A percentile compares a stretch with the other conserved stretches of the same genome.
These are phyloP conservation scores for Phaeosphaeriaceae sp. DNA, from an alignment of 2,329 filamentous ascomycete genomes.

Conservation along the genomic window DNA sequence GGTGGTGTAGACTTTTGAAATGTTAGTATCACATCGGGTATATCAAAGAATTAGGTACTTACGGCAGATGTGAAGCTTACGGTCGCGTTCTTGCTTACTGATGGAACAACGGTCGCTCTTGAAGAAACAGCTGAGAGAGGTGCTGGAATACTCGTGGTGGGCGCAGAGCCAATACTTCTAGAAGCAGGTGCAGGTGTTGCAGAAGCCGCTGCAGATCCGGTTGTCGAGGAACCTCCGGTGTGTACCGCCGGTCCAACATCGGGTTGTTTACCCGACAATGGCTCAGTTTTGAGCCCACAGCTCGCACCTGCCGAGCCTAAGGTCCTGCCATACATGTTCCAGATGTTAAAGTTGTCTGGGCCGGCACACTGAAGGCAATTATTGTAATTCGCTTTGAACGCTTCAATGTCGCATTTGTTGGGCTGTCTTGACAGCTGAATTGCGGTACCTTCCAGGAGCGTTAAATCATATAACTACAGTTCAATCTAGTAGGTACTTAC, in stretches of 20 bases:
- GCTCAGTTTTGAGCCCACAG: constrained; percentile 28
- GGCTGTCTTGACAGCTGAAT: constrained; percentile 47
- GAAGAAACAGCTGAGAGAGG: constrained; percentile 1
- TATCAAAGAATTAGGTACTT: neutral
- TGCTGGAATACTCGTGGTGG: constrained; percentile 2
- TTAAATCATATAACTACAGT: constrained; percentile 15
- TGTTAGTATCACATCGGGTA: neutral
- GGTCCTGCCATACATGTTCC: constrained; percentile 52
- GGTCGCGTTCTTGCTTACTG: constrained; percentile 18
- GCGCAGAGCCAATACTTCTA: neutral
- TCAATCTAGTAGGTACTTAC: constrained; percentile 39
- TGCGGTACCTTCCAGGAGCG: constrained; percentile 21
- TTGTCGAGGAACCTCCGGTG: constrained; percentile 10
- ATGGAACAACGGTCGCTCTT: neutral
- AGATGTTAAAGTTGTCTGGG: constrained; percentile 53
- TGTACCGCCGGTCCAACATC: constrained; percentile 21
- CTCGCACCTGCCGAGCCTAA: constrained; percentile 41
- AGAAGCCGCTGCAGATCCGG: constrained; percentile 10
- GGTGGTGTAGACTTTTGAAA: constrained; percentile 18
- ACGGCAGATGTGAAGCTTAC: constrained; percentile 22
- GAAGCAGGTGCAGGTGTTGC: constrained; percentile 6
- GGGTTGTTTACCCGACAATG: constrained; percentile 25
- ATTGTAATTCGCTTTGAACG: constrained; percentile 52
- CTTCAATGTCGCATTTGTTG: constrained; percentile 48
- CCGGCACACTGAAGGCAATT: constrained; percentile 54